A percentile compares a stretch with the other conserved stretches of the same genome.
phyloP scores from a whole-genome alignment of 345 rosid genomes.

The Odontarrhena argentea region DNA sequence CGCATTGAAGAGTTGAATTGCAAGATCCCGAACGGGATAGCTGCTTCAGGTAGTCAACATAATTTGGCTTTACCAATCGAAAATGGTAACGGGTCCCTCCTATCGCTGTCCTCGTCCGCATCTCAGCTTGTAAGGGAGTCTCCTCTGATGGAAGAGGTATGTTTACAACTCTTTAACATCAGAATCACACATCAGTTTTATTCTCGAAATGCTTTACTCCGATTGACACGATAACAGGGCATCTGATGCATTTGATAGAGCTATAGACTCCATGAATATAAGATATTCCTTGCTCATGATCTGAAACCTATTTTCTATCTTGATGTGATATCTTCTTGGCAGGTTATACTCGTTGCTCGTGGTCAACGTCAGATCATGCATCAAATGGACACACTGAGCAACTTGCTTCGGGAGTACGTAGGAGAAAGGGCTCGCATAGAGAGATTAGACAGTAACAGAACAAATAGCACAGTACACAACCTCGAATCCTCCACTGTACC shows the following conservation, averaged over 20 bases:
- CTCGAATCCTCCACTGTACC: slow-evolving; percentile 48
- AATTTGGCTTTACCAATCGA: slow-evolving; percentile 72
- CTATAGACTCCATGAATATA: slow-evolving; percentile 6
- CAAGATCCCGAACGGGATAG: slow-evolving; percentile 58
- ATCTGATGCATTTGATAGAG: slow-evolving; percentile 12
- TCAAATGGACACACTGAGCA: slow-evolving; percentile 79
- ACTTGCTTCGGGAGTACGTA: slow-evolving; percentile 63
- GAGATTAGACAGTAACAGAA: slow-evolving; percentile 44
- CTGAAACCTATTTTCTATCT: not conserved
- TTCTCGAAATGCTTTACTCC: slow-evolving; percentile 13
- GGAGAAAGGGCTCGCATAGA: slow-evolving; percentile 69
- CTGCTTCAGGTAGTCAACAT: slow-evolving; percentile 73
- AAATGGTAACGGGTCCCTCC: slow-evolving; percentile 69
- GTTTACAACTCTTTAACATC: slow-evolving; percentile 22
- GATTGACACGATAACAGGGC: slow-evolving; percentile 1
- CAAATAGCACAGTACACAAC: slow-evolving; percentile 42
- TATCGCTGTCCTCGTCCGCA: slow-evolving; percentile 77
- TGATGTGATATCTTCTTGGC: slow-evolving; percentile 20
- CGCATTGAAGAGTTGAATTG: slow-evolving; percentile 85
- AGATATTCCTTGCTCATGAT: not conserved
- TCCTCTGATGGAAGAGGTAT: slow-evolving; percentile 93
- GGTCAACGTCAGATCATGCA: slow-evolving; percentile 91
- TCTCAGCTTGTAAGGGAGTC: slow-evolving; percentile 84
- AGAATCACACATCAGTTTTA: slow-evolving; percentile 3
- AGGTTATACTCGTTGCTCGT: slow-evolving; percentile 66